Evolutionary conservation across 164 flowering plant species (phyloP), one percentile per base, ranked within the genome.

Genomic region (Akebia trifoliata): DNA sequence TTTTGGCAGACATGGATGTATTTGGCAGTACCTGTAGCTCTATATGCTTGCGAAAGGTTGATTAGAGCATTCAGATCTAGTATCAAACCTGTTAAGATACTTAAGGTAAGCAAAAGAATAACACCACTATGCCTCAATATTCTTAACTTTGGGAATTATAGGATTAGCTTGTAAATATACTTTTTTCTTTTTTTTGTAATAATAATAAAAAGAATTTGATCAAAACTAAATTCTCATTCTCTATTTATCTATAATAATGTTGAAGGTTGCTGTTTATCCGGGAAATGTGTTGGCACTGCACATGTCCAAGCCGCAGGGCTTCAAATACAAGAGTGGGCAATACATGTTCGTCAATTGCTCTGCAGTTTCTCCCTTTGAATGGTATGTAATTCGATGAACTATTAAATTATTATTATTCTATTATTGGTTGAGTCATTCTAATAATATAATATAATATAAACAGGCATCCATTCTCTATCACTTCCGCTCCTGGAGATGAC

Each of bases 1-100:
- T 55, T 39, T 35, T 54, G 43, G 53, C 71, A 79, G 83, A 79
- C 83, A 40, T 76, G 83, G 83, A 79, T 79, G 80, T 79, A 79
- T 38, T 35, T 79, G 59, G 66, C 72, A 4, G 59, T 79, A 31
- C 83, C 80, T 0, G 52, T 79, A 5, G 6, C 32, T 15, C 69
- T 79, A 8, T 79, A 79, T 25, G 75, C 68, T 8, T 61, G 73
- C n/a, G 83, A 79, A 50, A 72, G 83, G 51, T 57, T 74, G 58
- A 57, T 72, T 11, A 60, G 78, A 36, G 80, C 80, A 8, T 74
- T 76, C 20, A 69, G 80, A 53, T 76, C 83, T 4, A 62, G 83
- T 66, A 58, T 72, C 44, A 70, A 79, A 60, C 68, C 75, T 2
- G 80, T 79, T 14, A 70, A 74, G 61, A 79, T 79, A 20, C 59